Percentiles rank a stretch among this genome's conserved stretches.
phyloP scores from a whole-genome alignment of 192 early-diverging fungal genomes.

The Backusella circina region DNA sequence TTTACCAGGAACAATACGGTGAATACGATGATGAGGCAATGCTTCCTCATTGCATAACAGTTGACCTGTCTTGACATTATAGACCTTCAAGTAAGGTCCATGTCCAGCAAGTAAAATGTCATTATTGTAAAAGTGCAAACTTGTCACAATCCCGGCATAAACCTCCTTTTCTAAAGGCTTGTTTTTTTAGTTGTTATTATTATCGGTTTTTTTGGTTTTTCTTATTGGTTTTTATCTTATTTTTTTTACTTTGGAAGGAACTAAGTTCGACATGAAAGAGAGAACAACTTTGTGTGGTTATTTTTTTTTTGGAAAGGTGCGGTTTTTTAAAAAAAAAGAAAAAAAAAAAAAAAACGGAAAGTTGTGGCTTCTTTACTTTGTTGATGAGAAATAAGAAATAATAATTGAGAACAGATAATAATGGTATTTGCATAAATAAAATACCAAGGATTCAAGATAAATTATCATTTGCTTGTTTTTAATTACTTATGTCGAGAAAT shows the following conservation, averaged over 20 bases:
- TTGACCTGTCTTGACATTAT: slow-evolving; percentile 39
- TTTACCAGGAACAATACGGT: slow-evolving; percentile 51
- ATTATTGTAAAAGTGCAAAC: slow-evolving; percentile 43
- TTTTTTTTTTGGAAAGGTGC: too few relatives aligned
- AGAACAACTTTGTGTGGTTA: too few relatives aligned
- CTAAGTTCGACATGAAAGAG: too few relatives aligned
- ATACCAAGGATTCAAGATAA: too few relatives aligned
- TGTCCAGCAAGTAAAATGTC: slow-evolving; percentile 48
- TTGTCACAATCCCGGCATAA: slow-evolving; percentile 44
- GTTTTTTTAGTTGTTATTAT: not conserved
- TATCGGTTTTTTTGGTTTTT: not conserved
- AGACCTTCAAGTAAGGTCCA: slow-evolving; percentile 53
- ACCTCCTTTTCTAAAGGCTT: slow-evolving; percentile 29
- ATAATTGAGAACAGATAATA: too few relatives aligned
- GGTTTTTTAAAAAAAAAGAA: too few relatives aligned
- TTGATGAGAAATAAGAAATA: too few relatives aligned
- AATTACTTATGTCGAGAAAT: too few relatives aligned
- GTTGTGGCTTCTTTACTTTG: too few relatives aligned
- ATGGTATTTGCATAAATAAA: too few relatives aligned
- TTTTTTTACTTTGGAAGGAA: not conserved
- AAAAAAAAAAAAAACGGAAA: too few relatives aligned
- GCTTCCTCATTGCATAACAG: slow-evolving; percentile 32
- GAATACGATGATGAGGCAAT: slow-evolving; percentile 42
- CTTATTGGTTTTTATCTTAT: not conserved
- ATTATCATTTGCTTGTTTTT: too few relatives aligned